Conservation (phyloP, 192 early-diverging fungal species). For the Thamnidium elegans region DNA sequence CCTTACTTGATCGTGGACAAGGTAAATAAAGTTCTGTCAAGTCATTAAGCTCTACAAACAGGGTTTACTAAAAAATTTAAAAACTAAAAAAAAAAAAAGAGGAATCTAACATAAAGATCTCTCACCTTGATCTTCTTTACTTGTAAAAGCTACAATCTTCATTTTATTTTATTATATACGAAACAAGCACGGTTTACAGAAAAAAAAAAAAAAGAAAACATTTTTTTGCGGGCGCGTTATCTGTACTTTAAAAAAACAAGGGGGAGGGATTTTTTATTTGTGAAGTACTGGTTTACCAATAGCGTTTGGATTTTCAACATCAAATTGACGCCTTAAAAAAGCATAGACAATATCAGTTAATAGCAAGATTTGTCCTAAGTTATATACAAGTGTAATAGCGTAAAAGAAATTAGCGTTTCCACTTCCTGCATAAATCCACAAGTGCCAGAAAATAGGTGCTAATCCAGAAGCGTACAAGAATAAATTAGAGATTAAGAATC, state of each 20-base stretch:
- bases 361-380: conserved; percentile 80
- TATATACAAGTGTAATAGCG: conserved; percentile 92
- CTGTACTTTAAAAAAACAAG: too few species aligned
- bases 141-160: too few species aligned
- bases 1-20: conserved; percentile 14
- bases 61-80: too few species aligned
- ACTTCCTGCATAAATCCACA: conserved; percentile 94
- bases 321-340: conserved; percentile 74
- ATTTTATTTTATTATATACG: too few species aligned
- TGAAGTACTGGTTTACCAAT: conserved; percentile 49
- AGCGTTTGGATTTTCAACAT: conserved; percentile 58
- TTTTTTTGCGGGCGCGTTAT: too few species aligned
- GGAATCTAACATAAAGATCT: too few species aligned
- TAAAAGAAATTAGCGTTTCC: conserved; percentile 99
- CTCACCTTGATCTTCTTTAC: too few species aligned
- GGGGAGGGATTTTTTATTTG: conserved; percentile 14
- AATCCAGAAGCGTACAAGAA: conserved; percentile 75
- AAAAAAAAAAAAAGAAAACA: too few species aligned
- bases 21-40: conserved; percentile 6
- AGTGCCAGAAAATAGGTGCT: conserved; percentile 87
- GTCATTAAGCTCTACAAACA: conserved; percentile 4
- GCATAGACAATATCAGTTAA: conserved; percentile 85
- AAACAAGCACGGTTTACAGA: too few species aligned
- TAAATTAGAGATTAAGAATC: conserved; percentile 67
- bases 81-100: too few species aligned